Conservation (phyloP, 2,329 filamentous ascomycete genomes). For the Colletotrichum tofieldiae region DNA sequence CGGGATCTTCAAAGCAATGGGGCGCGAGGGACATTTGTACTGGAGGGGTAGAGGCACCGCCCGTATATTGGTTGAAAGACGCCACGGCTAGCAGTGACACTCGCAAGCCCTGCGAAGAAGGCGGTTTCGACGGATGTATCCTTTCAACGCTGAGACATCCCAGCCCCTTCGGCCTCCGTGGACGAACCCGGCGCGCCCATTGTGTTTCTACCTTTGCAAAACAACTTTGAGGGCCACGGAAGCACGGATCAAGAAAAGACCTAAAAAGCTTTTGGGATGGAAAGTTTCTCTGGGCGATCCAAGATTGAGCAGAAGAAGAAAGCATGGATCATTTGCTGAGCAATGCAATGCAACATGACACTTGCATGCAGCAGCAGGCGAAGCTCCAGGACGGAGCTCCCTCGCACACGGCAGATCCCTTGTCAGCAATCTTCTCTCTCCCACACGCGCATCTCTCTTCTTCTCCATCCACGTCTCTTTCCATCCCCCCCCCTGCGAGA, state of each 20-base stretch:
- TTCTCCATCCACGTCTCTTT: not conserved
- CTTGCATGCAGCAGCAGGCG: conserved; percentile 4
- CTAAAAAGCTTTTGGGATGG: conserved; percentile 10
- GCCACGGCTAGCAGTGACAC: not conserved
- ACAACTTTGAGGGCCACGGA: not conserved
- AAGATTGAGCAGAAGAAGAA: not conserved
- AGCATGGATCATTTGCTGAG: conserved; percentile 29
- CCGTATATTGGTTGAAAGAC: too few species aligned
- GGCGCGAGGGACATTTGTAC: not conserved
- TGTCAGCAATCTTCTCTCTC: not conserved
- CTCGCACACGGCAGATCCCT: conserved; percentile 19
- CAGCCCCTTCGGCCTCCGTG: not conserved
- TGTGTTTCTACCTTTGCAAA: not conserved
- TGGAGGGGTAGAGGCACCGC: not conserved
- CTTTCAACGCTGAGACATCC: conserved; percentile 11
- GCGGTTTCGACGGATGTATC: not conserved
- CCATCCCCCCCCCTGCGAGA: not conserved
- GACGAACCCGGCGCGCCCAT: not conserved
- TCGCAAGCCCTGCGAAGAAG: not conserved
- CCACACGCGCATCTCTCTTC: not conserved
- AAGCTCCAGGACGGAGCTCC: conserved; percentile 25
- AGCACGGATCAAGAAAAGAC: not conserved
- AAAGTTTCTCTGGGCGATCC: not conserved
- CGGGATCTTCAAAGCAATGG: not conserved
- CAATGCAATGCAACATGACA: conserved; percentile 23